Percentiles rank a stretch among this genome's conserved stretches.
Evolutionary conservation across 164 flowering plant species (phyloP).

Genomic region (Piper betle): DNA sequence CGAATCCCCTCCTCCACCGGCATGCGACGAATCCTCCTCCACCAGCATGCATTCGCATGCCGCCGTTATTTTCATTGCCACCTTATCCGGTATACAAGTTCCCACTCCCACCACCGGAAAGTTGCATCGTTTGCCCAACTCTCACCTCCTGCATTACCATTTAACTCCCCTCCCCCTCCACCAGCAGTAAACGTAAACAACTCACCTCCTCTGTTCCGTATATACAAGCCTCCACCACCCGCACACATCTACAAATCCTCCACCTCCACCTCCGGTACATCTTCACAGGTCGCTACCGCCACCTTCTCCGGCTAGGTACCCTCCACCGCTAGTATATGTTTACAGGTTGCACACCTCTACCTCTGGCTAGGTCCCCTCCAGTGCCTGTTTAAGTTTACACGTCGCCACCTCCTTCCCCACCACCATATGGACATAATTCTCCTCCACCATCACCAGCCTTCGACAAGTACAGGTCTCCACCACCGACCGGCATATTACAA

Average conservation of each 20-base stretch:
- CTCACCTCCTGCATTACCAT: neutral
- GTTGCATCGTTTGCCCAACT: neutral
- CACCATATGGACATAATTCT: no score
- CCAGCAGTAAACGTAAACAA: neutral
- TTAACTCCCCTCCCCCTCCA: slow-evolving; percentile 5
- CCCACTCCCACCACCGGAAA: neutral
- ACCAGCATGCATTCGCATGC: neutral
- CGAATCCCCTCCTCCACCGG: slow-evolving; percentile 5
- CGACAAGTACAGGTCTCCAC: neutral
- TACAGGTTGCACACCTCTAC: slow-evolving; percentile 2
- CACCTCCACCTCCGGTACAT: slow-evolving; percentile 1
- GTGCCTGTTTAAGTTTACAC: no score
- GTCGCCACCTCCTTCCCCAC: neutral
- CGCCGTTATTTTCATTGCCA: neutral
- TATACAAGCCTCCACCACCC: slow-evolving; percentile 1
- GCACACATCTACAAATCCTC: neutral
- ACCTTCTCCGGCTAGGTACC: no score
- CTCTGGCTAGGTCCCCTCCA: neutral
- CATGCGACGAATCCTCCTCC: no score
- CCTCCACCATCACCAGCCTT: no score
- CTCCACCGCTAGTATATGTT: no score
- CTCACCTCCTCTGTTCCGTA: slow-evolving; percentile 1
- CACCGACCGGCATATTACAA: neutral
- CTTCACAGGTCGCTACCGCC: no score
- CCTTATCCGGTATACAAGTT: neutral